Conservation (phyloP, 129 eudicot species). For the Gnaphalium uliginosum region DNA sequence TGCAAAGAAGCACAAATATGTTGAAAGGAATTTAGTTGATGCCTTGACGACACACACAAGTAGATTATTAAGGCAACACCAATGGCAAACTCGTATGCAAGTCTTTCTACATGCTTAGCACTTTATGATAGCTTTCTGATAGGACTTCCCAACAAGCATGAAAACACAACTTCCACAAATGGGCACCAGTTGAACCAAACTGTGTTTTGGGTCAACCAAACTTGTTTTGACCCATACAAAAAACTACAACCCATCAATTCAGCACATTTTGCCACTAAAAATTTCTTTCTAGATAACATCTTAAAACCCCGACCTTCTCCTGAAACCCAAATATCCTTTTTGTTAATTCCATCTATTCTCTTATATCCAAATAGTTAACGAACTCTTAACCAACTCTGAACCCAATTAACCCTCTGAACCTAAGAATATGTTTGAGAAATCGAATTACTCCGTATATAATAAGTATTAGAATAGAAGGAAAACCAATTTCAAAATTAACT, state of each 20-base stretch:
- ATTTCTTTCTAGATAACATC: not conserved
- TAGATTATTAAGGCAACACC: not conserved
- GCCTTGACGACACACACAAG: not conserved
- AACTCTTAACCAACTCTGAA: not conserved
- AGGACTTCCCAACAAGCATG: too few species aligned
- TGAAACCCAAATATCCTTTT: not conserved
- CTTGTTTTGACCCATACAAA: not conserved
- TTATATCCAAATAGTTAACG: not conserved
- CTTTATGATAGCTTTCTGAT: not conserved
- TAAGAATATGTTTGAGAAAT: not conserved
- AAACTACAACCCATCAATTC: not conserved
- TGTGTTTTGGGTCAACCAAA: not conserved
- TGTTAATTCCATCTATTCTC: not conserved
- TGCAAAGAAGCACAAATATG: not conserved
- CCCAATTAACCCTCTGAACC: not conserved
- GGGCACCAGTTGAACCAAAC: not conserved
- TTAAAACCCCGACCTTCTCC: not conserved
- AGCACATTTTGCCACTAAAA: not conserved
- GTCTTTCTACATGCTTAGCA: not conserved
- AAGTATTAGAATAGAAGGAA: not conserved
- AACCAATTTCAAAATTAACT: not conserved
- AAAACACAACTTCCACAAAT: too few species aligned
- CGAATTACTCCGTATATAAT: not conserved
- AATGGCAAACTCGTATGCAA: not conserved
- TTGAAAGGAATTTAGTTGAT: not conserved